Percentiles rank a stretch among this genome's conserved stretches.
These are phyloP conservation scores for Cicer pinnatifidum DNA, from an alignment of 306 rosid species.

Conservation along the genomic window DNA sequence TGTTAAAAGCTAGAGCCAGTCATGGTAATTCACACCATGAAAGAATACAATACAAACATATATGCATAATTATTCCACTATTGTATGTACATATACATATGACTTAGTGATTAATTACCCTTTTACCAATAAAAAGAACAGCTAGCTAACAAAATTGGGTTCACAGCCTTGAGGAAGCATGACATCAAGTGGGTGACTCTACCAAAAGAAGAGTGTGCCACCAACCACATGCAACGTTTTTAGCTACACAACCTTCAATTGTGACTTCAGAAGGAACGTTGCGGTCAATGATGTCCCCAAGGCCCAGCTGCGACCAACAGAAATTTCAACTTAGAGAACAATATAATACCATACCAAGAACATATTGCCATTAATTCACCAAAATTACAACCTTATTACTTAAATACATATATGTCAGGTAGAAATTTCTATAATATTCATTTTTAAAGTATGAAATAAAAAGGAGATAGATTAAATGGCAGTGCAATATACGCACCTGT, in stretches of 20 bases:
- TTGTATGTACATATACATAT: slow-evolving; percentile 63
- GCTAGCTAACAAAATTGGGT: slow-evolving; percentile 91
- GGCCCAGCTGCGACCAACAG: slow-evolving; percentile 77
- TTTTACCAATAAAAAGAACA: slow-evolving; percentile 47
- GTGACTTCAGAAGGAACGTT: slow-evolving; percentile 80
- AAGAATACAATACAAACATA: slow-evolving; percentile 61
- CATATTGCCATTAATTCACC: slow-evolving; percentile 16
- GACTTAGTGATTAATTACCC: slow-evolving; percentile 27
- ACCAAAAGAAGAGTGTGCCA: slow-evolving; percentile 96
- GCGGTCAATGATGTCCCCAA: slow-evolving; percentile 91
- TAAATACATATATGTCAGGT: not conserved
- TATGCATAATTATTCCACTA: slow-evolving; percentile 49
- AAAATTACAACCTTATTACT: not conserved
- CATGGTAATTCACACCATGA: slow-evolving; percentile 52
- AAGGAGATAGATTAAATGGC: slow-evolving; percentile 21
- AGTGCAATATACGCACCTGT: slow-evolving; percentile 63
- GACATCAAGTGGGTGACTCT: slow-evolving; percentile 67
- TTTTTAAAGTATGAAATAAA: slow-evolving; percentile 26
- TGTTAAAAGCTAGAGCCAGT: slow-evolving; percentile 42
- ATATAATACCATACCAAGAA: slow-evolving; percentile 3
- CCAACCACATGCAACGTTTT: slow-evolving; percentile 92
- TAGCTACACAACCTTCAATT: slow-evolving; percentile 64
- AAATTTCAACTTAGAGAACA: slow-evolving; percentile 41
- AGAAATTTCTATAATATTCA: slow-evolving; percentile 22
- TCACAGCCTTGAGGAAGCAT: slow-evolving; percentile 38